These are phyloP conservation scores for Malassezia caprae DNA, from an alignment of 1,284 basidiomycete species.

Conservation along the genomic window DNA sequence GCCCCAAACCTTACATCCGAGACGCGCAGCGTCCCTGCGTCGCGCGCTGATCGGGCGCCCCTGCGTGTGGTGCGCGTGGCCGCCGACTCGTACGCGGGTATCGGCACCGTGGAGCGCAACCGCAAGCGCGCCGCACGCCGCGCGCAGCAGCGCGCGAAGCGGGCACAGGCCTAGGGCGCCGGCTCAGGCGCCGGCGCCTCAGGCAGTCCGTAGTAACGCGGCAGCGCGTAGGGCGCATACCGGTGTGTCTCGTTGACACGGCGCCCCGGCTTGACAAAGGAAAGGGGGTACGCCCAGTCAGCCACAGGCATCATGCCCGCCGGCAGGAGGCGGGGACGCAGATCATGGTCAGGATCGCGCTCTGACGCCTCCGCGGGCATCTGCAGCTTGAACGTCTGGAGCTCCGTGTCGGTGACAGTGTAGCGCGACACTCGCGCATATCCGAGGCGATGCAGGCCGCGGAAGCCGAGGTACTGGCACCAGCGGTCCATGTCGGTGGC, in stretches of 20 bases:
- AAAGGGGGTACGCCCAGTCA: conserved; percentile 4
- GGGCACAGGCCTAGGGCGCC: not conserved
- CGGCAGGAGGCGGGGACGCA: conserved; percentile 2
- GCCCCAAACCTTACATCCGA: not conserved
- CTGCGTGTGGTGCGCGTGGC: conserved; percentile 8
- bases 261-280: not conserved
- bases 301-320: not conserved
- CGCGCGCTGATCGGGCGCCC: conserved; percentile 5
- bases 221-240: conserved; percentile 3
- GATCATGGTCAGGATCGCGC: conserved; percentile 27
- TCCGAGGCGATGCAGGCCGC: conserved; percentile 32
- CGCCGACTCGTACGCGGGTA: conserved; percentile 10
- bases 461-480: conserved; percentile 45
- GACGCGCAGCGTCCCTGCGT: not conserved
- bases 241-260: conserved; percentile 4
- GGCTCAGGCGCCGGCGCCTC: not conserved
- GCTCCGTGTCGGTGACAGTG: conserved; percentile 42
- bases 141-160: conserved; percentile 6
- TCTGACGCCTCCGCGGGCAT: conserved; percentile 23
- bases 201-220: conserved; percentile 4
- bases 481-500: conserved; percentile 30
- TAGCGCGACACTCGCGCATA: conserved; percentile 41
- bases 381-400: conserved; percentile 41
- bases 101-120: conserved; percentile 15
- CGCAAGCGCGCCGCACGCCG: conserved; percentile 13